Evolutionary conservation across 179 eudicot genomes (phyloP), one percentile per base, ranked within the genome.

Genomic region (Amaranthus tricolor): DNA sequence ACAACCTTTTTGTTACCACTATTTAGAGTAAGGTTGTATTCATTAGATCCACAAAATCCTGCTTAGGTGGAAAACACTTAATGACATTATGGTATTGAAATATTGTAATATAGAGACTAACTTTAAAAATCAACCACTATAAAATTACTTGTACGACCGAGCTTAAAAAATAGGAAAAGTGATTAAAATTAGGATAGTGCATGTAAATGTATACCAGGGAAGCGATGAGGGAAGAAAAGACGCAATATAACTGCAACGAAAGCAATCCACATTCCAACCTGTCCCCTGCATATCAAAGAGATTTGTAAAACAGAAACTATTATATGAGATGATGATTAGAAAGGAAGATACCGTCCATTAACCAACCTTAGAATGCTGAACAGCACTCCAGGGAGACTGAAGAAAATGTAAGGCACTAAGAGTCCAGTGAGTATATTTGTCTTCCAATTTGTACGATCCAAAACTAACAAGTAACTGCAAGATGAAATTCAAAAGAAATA

Each of bases 391-490:
- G 98, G 98, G 78, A 91, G 93, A 72, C 85, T 89, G 83, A 93
- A 79, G 88, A 88, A 93, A 57, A 93, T 88, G 85, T 93, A 93
- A 52, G 97, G 97, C 70, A 93, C 88, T 45, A 93, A 57, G 21
- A 91, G 97, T 66, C 88, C 84, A 2, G 97, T 93, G 19, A 93
- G 92, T 13, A 93, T 93, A 72, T 89, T 89, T 17, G 90, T 88
- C 84, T 76, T 91, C 97, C 98, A 91, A 83, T 91, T 89, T 45
- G 98, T 91, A 50, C 89, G 86, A 74, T 93, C 97, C 88, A 93
- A 75, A 66, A 93, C 65, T 82, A 93, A 68, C 83, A 93, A 76
- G 75, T 91, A 93, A 56, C 98, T 93, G 80, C 81, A 81, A 24
- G 40, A 71, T 40, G 40, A 47, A 24, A 49, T 47, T 45, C 5